Evolutionary conservation across 2,329 filamentous ascomycete genomes (phyloP).

Genomic region (Monilinia polystroma): DNA sequence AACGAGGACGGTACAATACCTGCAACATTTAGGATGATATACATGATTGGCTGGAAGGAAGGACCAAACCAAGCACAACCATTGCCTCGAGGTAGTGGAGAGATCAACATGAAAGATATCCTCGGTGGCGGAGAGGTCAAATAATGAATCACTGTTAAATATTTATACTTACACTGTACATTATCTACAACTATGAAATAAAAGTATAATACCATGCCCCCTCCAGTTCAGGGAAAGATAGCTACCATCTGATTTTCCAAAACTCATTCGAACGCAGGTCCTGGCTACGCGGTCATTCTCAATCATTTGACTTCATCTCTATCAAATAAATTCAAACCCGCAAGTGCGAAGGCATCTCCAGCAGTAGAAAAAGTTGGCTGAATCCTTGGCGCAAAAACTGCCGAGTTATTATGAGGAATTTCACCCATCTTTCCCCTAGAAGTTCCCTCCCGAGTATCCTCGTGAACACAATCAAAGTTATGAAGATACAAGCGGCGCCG

Average conservation of each 20-base stretch:
- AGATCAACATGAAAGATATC: constrained; percentile 86
- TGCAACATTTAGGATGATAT: constrained; percentile 92
- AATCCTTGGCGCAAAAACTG: constrained; percentile 57
- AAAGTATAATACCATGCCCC: not conserved
- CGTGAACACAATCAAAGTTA: not conserved
- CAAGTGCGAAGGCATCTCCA: constrained; percentile 51
- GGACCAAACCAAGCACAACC: constrained; percentile 76
- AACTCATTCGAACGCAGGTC: not conserved
- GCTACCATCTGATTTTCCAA: not conserved
- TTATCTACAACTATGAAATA: not conserved
- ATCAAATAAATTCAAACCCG: constrained; percentile 48
- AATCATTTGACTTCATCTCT: not conserved
- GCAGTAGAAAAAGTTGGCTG: constrained; percentile 56
- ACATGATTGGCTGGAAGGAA: constrained; percentile 99
- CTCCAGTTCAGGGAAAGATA: not conserved
- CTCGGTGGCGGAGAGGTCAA: constrained; percentile 44
- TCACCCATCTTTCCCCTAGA: too few relatives aligned
- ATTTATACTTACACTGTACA: not conserved
- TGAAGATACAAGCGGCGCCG: not conserved
- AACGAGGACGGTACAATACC: constrained; percentile 75
- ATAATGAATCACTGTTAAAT: constrained; percentile 22
- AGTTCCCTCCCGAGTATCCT: not conserved
- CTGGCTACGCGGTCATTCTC: too few relatives aligned
- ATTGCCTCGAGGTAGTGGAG: constrained; percentile 76
- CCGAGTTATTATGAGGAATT: constrained; percentile 56